These are phyloP conservation scores for Blastomyces percursus DNA, from an alignment of 2,329 filamentous ascomycete species.

Conservation along the genomic window DNA sequence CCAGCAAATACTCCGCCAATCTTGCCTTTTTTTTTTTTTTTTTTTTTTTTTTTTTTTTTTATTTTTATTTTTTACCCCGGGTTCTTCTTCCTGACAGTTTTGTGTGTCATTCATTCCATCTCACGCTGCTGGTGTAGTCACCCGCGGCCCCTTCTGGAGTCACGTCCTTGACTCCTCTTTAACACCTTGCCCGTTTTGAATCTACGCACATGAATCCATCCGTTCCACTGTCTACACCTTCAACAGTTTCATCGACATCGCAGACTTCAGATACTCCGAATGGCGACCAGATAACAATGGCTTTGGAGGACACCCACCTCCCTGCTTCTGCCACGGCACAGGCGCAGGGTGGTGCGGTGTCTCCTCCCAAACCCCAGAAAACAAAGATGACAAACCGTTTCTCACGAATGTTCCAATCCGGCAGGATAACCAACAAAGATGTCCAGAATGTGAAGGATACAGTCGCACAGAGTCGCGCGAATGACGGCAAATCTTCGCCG, in stretches of 20 bases:
- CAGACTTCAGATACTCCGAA: slow-evolving; percentile 25
- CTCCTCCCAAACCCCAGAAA: slow-evolving; percentile 29
- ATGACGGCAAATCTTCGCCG: slow-evolving; percentile 15
- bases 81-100: slow-evolving; percentile 1
- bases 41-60: too few species aligned
- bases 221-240: slow-evolving; percentile 34
- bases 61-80: too few species aligned
- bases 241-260: slow-evolving; percentile 34
- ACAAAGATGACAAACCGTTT: slow-evolving; percentile 36
- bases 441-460: slow-evolving; percentile 24
- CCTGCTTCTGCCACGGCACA: slow-evolving; percentile 9
- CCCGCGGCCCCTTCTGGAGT: slow-evolving; percentile 14
- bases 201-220: slow-evolving; percentile 32
- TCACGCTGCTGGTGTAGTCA: neutral
- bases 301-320: slow-evolving; percentile 35
- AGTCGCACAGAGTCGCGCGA: slow-evolving; percentile 29
- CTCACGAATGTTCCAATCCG: slow-evolving; percentile 38
- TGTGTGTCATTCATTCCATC: neutral
- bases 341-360: slow-evolving; percentile 24
- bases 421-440: slow-evolving; percentile 26
- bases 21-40: too few species aligned
- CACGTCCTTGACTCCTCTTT: slow-evolving; percentile 15
- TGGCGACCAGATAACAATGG: slow-evolving; percentile 31
- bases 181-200: slow-evolving; percentile 15
- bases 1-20: neutral